phyloP scores from a whole-genome alignment of 306 rosid species.

The Fragaria nilgerrensis region DNA sequence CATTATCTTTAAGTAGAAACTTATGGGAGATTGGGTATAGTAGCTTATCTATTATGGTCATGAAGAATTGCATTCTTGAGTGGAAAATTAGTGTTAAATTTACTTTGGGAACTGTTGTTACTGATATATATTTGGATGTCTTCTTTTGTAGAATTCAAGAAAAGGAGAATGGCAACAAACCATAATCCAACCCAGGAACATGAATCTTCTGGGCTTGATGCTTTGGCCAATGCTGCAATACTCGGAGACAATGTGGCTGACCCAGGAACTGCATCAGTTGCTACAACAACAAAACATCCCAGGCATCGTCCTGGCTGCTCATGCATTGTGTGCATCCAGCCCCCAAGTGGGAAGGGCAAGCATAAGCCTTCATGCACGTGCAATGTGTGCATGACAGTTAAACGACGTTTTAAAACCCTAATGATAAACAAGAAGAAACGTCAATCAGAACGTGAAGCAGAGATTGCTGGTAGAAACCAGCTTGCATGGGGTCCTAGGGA shows the following conservation, averaged over 20 bases:
- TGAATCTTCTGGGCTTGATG: conserved; percentile 86
- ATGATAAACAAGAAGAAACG: conserved; percentile 97
- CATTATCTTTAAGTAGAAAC: background rate
- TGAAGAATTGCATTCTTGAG: too few species aligned
- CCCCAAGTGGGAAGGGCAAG: conserved; percentile 99
- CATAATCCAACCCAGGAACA: conserved; percentile 49
- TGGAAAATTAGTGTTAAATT: background rate
- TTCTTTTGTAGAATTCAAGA: conserved; percentile 66
- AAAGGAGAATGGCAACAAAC: conserved; percentile 50
- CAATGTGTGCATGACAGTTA: conserved; percentile 91
- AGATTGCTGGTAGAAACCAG: conserved; percentile 80
- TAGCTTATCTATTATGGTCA: background rate
- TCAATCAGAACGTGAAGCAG: conserved; percentile 97
- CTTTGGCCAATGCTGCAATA: conserved; percentile 86
- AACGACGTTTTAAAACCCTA: conserved; percentile 91
- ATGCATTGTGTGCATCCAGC: conserved; percentile 99
- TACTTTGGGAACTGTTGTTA: background rate
- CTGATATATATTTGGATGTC: background rate
- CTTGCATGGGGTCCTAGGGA: conserved; percentile 55
- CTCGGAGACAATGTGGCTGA: conserved; percentile 71
- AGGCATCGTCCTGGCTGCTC: conserved; percentile 99
- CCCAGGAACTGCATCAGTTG: conserved; percentile 58
- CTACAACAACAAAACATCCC: conserved; percentile 93
- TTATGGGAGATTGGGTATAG: background rate
- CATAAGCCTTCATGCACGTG: conserved; percentile 98